A percentile compares a stretch with the other conserved stretches of the same genome.
These are phyloP conservation scores for Eragrostis nindensis DNA, from an alignment of 176 grass and related monocot species.

Conservation along the genomic window DNA sequence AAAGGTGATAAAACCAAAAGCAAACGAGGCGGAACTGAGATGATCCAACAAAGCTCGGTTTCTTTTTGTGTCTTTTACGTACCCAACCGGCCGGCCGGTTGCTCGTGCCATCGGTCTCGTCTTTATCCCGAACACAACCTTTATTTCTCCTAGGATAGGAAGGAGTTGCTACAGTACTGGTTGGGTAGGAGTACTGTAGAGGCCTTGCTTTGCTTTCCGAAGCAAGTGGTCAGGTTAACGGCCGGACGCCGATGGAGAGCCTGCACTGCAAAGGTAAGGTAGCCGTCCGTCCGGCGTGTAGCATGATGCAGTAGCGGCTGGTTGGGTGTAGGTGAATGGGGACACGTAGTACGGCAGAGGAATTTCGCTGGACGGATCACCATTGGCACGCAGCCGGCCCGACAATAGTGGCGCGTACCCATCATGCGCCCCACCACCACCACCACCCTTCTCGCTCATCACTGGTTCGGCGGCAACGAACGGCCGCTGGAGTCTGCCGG, in stretches of 20 bases:
- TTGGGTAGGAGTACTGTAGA: not conserved
- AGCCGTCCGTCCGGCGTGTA: not conserved
- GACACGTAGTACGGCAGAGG: constrained; percentile 42
- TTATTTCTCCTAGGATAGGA: not conserved
- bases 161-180: not conserved
- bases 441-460: not conserved
- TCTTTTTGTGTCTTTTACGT: constrained; percentile 10
- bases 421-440: constrained; percentile 34
- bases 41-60: not conserved
- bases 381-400: constrained; percentile 9
- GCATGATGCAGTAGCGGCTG: not conserved
- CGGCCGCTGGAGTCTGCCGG: too few relatives aligned
- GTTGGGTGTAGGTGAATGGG: constrained; percentile 35
- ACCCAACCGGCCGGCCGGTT: too few relatives aligned
- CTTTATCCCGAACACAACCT: not conserved
- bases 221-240: not conserved
- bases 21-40: not conserved
- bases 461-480: constrained; percentile 12
- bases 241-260: not conserved
- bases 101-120: not conserved
- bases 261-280: too few relatives aligned
- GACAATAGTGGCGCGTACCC: constrained; percentile 42
- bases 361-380: constrained; percentile 28
- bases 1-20: constrained; percentile 19
- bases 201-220: not conserved